A percentile compares a stretch with the other conserved stretches of the same genome.
Evolutionary conservation across 176 grass and related monocot genomes (phyloP).

Genomic region (Bromus sterilis): DNA sequence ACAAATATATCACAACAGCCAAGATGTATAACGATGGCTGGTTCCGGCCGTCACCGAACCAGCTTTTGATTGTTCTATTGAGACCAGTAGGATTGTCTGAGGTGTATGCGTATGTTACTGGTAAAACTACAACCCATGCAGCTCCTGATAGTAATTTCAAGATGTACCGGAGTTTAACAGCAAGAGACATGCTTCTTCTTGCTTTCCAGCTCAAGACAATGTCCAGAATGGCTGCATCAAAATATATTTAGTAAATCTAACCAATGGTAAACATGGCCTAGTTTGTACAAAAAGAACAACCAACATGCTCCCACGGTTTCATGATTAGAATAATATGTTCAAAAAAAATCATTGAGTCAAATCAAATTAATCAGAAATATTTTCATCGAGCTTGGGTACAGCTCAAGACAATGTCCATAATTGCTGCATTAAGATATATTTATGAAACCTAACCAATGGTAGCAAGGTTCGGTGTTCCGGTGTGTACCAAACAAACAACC

Average conservation of each 20-base stretch:
- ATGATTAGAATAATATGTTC: too few relatives aligned
- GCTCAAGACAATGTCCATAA: conserved; percentile 62
- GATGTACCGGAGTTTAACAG: conserved; percentile 82
- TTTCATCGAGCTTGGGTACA: conserved; percentile 1
- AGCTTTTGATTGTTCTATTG: conserved; percentile 85
- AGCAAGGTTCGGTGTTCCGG: neutral
- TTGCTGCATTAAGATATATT: conserved; percentile 41
- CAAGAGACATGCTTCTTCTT: conserved; percentile 90
- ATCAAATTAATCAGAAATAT: too few relatives aligned
- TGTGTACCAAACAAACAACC: neutral
- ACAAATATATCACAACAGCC: conserved; percentile 72
- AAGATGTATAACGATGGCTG: conserved; percentile 74
- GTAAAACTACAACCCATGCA: conserved; percentile 87
- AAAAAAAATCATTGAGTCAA: too few relatives aligned
- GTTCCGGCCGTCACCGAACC: conserved; percentile 76
- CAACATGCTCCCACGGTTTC: neutral
- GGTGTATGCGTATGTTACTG: conserved; percentile 86
- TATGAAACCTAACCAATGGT: neutral
- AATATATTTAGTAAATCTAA: neutral
- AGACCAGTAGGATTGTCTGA: conserved; percentile 70
- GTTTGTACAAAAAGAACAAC: neutral
- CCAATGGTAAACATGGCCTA: neutral
- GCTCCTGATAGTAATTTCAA: conserved; percentile 75
- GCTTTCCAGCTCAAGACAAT: conserved; percentile 91
- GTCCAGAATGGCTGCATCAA: conserved; percentile 70